phyloP scores from a whole-genome alignment of 176 grass and related monocot genomes.

The Avena sativa region DNA sequence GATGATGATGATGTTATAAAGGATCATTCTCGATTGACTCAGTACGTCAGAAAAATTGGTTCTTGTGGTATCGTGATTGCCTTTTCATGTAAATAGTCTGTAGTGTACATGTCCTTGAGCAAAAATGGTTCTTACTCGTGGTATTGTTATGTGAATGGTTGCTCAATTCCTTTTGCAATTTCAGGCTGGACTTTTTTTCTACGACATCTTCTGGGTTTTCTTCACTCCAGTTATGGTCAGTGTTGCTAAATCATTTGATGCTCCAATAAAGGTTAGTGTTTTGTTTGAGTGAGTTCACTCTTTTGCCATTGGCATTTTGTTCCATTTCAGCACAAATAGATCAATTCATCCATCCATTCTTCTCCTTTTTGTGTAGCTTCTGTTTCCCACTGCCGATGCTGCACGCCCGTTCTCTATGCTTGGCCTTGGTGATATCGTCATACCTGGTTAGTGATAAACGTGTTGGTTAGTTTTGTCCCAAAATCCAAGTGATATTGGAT shows the following conservation, averaged over 20 bases:
- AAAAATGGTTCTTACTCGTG: neutral
- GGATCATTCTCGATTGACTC: neutral
- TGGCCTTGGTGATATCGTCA: conserved; percentile 98
- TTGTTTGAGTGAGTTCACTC: neutral
- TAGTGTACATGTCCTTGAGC: neutral
- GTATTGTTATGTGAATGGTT: neutral
- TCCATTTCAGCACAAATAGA: conserved; percentile 11
- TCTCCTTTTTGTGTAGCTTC: conserved; percentile 57
- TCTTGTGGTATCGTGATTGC: neutral
- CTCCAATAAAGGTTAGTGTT: conserved; percentile 88
- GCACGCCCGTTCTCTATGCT: conserved; percentile 92
- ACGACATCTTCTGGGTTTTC: conserved; percentile 99
- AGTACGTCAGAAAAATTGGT: neutral
- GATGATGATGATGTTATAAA: neutral
- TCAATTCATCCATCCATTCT: conserved; percentile 27
- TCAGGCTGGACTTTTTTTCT: conserved; percentile 86
- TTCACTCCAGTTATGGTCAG: conserved; percentile 99
- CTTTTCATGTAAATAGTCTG: neutral
- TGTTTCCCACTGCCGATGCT: conserved; percentile 86
- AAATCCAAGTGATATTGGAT: neutral
- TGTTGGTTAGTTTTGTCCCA: conserved; percentile 1
- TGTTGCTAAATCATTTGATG: conserved; percentile 99
- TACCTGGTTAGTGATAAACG: conserved; percentile 66
- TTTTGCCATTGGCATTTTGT: neutral
- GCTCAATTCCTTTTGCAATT: conserved; percentile 20